Percentiles rank a stretch among this genome's conserved stretches.
phyloP scores from a whole-genome alignment of 139 green algal species.

The Gonium pectorale region DNA sequence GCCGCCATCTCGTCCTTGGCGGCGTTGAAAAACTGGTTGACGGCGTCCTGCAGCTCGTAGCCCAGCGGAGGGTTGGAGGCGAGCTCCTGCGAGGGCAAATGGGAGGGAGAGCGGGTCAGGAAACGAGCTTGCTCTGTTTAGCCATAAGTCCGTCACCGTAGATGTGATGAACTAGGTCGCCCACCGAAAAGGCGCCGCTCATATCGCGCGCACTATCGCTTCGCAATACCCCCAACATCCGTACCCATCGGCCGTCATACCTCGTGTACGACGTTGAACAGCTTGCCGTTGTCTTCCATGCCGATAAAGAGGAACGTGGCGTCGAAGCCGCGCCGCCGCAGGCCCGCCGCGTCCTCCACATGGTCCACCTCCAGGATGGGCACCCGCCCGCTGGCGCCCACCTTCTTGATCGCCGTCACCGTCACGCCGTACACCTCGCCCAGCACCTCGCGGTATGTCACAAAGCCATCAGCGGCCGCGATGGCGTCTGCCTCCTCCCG shows the following conservation, averaged over 20 bases:
- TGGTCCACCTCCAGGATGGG: slow-evolving; percentile 74
- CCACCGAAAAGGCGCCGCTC: too few relatives aligned
- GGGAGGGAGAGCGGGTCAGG: too few relatives aligned
- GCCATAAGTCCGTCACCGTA: too few relatives aligned
- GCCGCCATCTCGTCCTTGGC: slow-evolving; percentile 61
- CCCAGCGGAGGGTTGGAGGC: slow-evolving; percentile 64
- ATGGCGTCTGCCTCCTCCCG: slow-evolving; percentile 52
- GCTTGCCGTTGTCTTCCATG: slow-evolving; percentile 43
- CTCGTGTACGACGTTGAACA: slow-evolving; percentile 37
- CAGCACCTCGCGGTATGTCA: slow-evolving; percentile 46
- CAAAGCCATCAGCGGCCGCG: slow-evolving; percentile 47
- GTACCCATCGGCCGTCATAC: neutral
- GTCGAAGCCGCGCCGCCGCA: slow-evolving; percentile 64
- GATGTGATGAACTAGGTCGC: too few relatives aligned
- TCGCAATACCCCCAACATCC: too few relatives aligned
- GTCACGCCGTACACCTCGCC: slow-evolving; percentile 74
- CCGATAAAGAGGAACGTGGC: slow-evolving; percentile 61
- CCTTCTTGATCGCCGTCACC: slow-evolving; percentile 52
- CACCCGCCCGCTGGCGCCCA: slow-evolving; percentile 62
- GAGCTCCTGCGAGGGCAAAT: slow-evolving; percentile 30
- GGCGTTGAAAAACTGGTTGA: slow-evolving; percentile 55
- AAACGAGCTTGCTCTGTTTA: too few relatives aligned
- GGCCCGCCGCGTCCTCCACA: slow-evolving; percentile 57
- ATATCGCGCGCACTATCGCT: too few relatives aligned
- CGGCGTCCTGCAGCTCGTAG: slow-evolving; percentile 71